These are phyloP conservation scores for Pseudocercospora fuligena DNA, from an alignment of 2,329 filamentous ascomycete genomes.

Conservation along the genomic window DNA sequence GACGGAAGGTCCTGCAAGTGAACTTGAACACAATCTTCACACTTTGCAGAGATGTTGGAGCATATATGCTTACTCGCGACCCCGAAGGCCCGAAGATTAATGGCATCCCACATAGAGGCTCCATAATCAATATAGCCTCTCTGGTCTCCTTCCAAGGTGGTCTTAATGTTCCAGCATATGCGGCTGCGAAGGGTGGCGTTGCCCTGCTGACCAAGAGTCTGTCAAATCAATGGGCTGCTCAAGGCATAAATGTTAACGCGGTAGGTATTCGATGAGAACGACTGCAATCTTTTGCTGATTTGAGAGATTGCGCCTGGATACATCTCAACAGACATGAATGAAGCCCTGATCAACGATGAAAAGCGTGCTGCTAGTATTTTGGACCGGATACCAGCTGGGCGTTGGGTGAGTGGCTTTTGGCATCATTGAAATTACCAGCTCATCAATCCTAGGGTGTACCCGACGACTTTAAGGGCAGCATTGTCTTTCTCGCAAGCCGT, in stretches of 20 bases:
- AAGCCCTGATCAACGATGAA: slow-evolving; percentile 73
- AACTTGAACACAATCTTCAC: slow-evolving; percentile 83
- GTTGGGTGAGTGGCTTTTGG: slow-evolving; percentile 67
- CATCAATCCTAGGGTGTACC: slow-evolving; percentile 47
- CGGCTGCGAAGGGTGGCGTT: slow-evolving; percentile 81
- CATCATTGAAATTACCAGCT: not conserved
- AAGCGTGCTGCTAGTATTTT: slow-evolving; percentile 73
- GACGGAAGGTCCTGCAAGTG: slow-evolving; percentile 64
- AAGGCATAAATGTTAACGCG: slow-evolving; percentile 81
- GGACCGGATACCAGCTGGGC: slow-evolving; percentile 77
- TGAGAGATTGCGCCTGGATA: slow-evolving; percentile 77
- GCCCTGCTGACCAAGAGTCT: slow-evolving; percentile 83
- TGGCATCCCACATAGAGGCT: slow-evolving; percentile 62
- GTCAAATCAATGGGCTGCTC: slow-evolving; percentile 79
- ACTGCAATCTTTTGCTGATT: not conserved
- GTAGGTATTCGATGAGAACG: slow-evolving; percentile 5
- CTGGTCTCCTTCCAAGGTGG: slow-evolving; percentile 85
- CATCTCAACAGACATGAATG: slow-evolving; percentile 90
- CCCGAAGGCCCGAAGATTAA: slow-evolving; percentile 38
- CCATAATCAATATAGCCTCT: slow-evolving; percentile 82
- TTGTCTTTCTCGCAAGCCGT: slow-evolving; percentile 75
- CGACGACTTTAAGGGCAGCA: slow-evolving; percentile 83
- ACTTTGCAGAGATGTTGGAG: slow-evolving; percentile 76
- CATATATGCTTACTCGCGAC: slow-evolving; percentile 70
- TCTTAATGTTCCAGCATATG: slow-evolving; percentile 84